Conservation (phyloP, 1,284 basidiomycete genomes). For the Vanrija sp. region DNA sequence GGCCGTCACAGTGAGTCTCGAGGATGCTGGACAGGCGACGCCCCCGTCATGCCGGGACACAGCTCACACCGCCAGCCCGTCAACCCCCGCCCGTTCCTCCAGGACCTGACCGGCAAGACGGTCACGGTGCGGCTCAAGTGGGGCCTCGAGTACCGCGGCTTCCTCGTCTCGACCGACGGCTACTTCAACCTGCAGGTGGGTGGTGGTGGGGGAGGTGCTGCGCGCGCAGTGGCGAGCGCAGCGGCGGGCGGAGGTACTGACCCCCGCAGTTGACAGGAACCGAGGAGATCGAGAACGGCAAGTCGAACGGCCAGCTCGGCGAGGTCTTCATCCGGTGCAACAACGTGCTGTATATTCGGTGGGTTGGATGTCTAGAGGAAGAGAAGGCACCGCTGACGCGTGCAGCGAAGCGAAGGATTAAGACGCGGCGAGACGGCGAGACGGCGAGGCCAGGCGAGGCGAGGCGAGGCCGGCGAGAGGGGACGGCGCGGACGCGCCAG, state of each 20-base stretch:
- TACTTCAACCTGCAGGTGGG: conserved; percentile 98
- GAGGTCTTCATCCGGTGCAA: conserved; percentile 99
- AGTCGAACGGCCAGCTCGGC: conserved; percentile 90
- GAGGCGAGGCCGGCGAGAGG: neutral
- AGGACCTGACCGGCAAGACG: conserved; percentile 95
- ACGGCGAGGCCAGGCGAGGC: conserved; percentile 23
- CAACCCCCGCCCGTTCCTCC: conserved; percentile 98
- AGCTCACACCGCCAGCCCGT: conserved; percentile 58
- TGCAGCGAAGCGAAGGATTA: conserved; percentile 39
- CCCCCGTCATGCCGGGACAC: too few relatives aligned
- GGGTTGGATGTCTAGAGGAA: conserved; percentile 6
- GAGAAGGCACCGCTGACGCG: neutral
- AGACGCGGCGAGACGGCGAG: neutral
- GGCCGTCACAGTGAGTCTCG: conserved; percentile 28
- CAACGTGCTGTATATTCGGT: conserved; percentile 81
- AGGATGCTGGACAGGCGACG: neutral
- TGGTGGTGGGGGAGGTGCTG: conserved; percentile 6
- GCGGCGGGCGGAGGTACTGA: neutral
- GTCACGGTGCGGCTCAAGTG: conserved; percentile 95
- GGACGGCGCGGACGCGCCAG: neutral
- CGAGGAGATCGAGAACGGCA: conserved; percentile 95
- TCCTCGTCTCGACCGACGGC: conserved; percentile 95
- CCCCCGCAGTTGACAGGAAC: conserved; percentile 81
- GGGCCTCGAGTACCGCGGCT: conserved; percentile 99
- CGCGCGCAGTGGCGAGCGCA: neutral